These are phyloP conservation scores for Tremella mesenterica DNA, from an alignment of 768 basidiomycete genomes.

Conservation along the genomic window DNA sequence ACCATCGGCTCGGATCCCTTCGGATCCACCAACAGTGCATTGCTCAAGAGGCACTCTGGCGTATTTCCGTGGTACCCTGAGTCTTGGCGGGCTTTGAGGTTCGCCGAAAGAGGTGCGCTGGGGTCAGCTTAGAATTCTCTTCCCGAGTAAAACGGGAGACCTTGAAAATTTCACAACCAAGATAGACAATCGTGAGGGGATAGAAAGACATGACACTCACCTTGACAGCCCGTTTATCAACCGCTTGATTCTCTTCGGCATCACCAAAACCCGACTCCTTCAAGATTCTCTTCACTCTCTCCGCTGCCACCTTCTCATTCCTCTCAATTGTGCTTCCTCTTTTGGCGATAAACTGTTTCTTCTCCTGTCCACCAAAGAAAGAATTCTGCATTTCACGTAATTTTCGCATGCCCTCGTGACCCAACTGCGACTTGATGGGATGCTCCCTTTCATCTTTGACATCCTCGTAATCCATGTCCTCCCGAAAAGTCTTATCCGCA, in stretches of 20 bases:
- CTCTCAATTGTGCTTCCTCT: not conserved
- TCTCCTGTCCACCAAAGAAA: slow-evolving; percentile 30
- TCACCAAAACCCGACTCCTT: slow-evolving; percentile 37
- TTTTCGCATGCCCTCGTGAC: slow-evolving; percentile 32
- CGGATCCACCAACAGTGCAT: slow-evolving; percentile 58
- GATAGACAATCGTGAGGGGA: not conserved
- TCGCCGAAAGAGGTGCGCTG: slow-evolving; percentile 69
- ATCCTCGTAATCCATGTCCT: slow-evolving; percentile 2
- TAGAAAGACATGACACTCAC: slow-evolving; percentile 11
- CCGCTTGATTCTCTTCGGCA: slow-evolving; percentile 38
- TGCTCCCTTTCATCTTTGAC: slow-evolving; percentile 1
- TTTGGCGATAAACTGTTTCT: too few relatives aligned
- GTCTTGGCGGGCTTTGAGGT: slow-evolving; percentile 58
- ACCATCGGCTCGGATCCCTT: slow-evolving; percentile 65
- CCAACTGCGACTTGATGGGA: slow-evolving; percentile 26
- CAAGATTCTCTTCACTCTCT: slow-evolving; percentile 7
- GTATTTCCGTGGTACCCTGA: slow-evolving; percentile 71
- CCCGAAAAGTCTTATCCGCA: not conserved
- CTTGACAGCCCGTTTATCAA: slow-evolving; percentile 34
- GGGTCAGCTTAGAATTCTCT: too few relatives aligned
- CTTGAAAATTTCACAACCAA: too few relatives aligned
- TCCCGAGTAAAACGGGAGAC: too few relatives aligned
- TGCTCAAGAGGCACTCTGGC: slow-evolving; percentile 55
- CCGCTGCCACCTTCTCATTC: slow-evolving; percentile 7
- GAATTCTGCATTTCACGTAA: slow-evolving; percentile 40